Evolutionary conservation across 2,329 filamentous ascomycete genomes (phyloP), one percentile per base, ranked within the genome.

Genomic region (Clarireedia hainanense): DNA sequence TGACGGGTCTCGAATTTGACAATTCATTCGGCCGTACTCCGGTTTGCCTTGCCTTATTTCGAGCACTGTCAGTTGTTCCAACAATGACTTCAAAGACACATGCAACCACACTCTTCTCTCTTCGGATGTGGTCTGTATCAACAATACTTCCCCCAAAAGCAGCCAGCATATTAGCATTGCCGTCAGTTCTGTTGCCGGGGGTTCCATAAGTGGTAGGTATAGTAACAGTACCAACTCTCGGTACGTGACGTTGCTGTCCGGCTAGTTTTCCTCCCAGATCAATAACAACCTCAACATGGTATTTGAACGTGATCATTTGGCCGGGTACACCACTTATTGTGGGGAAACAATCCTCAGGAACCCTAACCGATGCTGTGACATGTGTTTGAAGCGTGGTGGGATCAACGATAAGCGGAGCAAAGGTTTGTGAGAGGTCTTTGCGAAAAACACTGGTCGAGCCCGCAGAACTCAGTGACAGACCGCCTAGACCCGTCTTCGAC

Each of bases 261-360:
- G 85, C 82, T 42, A 96, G 74, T 68, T 90, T 94, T 39, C 92
- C 92, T 47, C 94, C 91, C 0, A 97, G 78, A 68, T 99, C 94
- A 23, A 96, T 83, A 27, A 97, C 85, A 2, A 96, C 89, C 70
- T 99, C 94, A 20, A 96, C 80, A 63, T 91, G 89, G 67, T 99
- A 97, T 63, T 86, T 89, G 75, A 99, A 97, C 64, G 86, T 91
- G 61, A 99, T 94, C 85, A 97, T 94, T 36, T 89, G 86, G 3
- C 92, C 91, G 0, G 94, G 94, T 0, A 96, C 90, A 54, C 85
- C 86, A 27, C 84, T 84, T 60, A 97, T 97, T 2, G 91, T 96
- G 0, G 94, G 92, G 64, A 97, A 97, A 0, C 85, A 84, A 66
- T 96, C 89, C 60, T 95, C 90, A 0, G 94, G 94, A 2, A 97